Evolutionary conservation across 2,329 filamentous ascomycete species (phyloP).

Genomic region (Trematosphaeria pertusa): DNA sequence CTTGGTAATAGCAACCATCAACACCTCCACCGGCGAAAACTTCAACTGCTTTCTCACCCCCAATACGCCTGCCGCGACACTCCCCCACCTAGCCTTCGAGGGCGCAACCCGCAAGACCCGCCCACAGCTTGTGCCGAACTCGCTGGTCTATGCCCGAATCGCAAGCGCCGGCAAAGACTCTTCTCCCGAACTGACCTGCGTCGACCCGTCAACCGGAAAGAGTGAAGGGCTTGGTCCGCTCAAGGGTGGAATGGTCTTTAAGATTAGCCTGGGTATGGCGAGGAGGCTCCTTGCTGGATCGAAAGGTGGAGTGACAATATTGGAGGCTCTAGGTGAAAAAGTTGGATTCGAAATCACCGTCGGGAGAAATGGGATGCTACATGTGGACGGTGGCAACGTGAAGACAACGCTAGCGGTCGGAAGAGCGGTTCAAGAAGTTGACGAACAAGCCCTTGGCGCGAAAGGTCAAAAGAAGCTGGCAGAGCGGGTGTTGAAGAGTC

Average conservation of each 20-base stretch:
- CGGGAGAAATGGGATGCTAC: constrained; percentile 89
- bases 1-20: constrained; percentile 85
- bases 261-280: constrained; percentile 81
- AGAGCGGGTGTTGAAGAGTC: constrained; percentile 67
- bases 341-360: constrained; percentile 92
- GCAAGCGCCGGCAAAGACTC: constrained; percentile 67
- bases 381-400: constrained; percentile 82
- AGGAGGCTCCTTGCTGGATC: constrained; percentile 72
- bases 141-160: constrained; percentile 89
- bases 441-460: constrained; percentile 68
- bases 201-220: constrained; percentile 85
- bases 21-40: constrained; percentile 75
- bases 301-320: constrained; percentile 68
- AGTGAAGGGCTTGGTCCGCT: constrained; percentile 86
- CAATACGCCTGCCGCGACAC: constrained; percentile 67
- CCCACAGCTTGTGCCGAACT: constrained; percentile 75
- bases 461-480: constrained; percentile 76
- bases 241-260: constrained; percentile 84
- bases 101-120: constrained; percentile 90
- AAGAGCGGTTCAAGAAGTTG: constrained; percentile 77
- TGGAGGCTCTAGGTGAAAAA: constrained; percentile 83
- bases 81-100: constrained; percentile 93
- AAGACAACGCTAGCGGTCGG: constrained; percentile 80
- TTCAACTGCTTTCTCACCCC: constrained; percentile 81
- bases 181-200: constrained; percentile 89